Evolutionary conservation across 148 eudicot species (phyloP), one percentile per base, ranked within the genome.

Genomic region (Camellia sinensis): DNA sequence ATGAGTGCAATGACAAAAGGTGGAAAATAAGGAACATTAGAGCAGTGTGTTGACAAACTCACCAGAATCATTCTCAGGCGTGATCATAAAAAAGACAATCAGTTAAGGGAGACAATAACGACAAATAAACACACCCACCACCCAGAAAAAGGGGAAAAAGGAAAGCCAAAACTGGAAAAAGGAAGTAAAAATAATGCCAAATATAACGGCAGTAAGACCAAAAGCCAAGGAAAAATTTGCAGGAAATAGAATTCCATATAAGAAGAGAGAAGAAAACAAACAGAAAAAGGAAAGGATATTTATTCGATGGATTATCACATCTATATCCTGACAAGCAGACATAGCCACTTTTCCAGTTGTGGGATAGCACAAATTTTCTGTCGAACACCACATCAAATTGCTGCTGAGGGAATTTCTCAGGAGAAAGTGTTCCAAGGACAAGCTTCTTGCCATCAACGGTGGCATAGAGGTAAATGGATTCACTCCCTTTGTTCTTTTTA

Each of bases 281-380:
- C 5, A 46, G 7, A 46, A 46, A 46, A 46, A 5, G 50, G 50
- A 46, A 87, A 85, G 93, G 91, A 88, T 90, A 92, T 87, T 81
- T 72, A 4, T 80, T 87, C 50, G 37, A 21, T 50, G 83, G 86
- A 67, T 83, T 84, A 9, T 54, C 71, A 54, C 91, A 87, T 84
- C 40, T 83, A 78, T 93, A 91, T 81, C 97, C 97, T 76, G 57
- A 81, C 82, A 91, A 87, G 87, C 82, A 89, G 62, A 93, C 91
- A 81, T 88, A 89, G 80, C 93, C 97, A 83, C 84, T 81, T 86
- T 91, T 93, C 87, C 88, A 83, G 84, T 88, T 91, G 87, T 93
- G 97, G 46, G 91, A 89, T 72, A 93, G 83, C 81, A 88, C 89
- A 87, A 93, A 90, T 21, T 86, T 86, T 80, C 78, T 84, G 53